phyloP scores from a whole-genome alignment of 2,329 filamentous ascomycete species.

The Fusarium dlaminii region DNA sequence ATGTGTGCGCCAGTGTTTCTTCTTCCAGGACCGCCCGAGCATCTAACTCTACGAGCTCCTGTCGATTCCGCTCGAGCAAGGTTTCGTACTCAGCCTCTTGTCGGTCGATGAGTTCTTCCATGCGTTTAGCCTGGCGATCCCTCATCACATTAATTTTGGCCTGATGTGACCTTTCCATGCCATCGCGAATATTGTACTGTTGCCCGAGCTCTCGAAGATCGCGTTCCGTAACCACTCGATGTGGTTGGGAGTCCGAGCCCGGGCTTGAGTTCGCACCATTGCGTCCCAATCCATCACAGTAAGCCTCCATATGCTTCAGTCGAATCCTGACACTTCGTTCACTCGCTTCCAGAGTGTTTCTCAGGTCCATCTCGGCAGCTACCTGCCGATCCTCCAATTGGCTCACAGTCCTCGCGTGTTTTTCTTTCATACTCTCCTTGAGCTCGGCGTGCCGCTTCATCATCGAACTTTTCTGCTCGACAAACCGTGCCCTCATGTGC shows the following conservation, averaged over 20 bases:
- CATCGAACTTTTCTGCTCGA: constrained; percentile 57
- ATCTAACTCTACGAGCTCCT: constrained; percentile 60
- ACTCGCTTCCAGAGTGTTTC: constrained; percentile 62
- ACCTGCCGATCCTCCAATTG: constrained; percentile 71
- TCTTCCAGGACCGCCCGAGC: constrained; percentile 60
- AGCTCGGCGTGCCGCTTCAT: constrained; percentile 59
- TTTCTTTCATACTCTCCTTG: constrained; percentile 63
- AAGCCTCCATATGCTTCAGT: constrained; percentile 73
- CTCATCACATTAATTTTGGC: constrained; percentile 72
- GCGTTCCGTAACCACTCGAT: constrained; percentile 66
- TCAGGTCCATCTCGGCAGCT: constrained; percentile 69
- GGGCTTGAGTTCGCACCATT: constrained; percentile 44
- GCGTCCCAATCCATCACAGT: constrained; percentile 65
- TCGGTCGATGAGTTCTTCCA: constrained; percentile 66
- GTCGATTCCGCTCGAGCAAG: constrained; percentile 56
- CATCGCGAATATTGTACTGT: constrained; percentile 69
- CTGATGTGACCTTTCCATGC: constrained; percentile 67
- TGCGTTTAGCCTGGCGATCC: constrained; percentile 69
- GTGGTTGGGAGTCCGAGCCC: constrained; percentile 48
- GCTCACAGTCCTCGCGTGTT: constrained; percentile 61
- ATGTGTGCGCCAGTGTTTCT: constrained; percentile 56
- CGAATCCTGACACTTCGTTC: constrained; percentile 66
- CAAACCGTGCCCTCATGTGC: constrained; percentile 62
- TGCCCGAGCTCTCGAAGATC: constrained; percentile 68
- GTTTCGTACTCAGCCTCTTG: constrained; percentile 63